Evolutionary conservation across 345 rosid species (phyloP).

Genomic region (Cochlearia excelsa): DNA sequence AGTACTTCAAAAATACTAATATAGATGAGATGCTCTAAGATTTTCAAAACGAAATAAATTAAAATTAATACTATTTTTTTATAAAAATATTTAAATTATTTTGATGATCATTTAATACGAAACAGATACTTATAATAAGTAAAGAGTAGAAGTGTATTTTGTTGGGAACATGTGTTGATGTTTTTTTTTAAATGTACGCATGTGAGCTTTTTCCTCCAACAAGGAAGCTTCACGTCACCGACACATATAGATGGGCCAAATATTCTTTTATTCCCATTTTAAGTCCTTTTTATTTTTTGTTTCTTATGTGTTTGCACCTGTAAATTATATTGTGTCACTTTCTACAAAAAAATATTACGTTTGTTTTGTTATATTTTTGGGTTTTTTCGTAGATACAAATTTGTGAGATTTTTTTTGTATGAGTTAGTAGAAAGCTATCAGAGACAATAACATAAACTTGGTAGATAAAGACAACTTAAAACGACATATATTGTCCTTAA

Average conservation of each 20-base stretch:
- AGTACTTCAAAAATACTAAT: too few relatives aligned
- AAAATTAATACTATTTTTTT: background rate
- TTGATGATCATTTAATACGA: conserved; percentile 7
- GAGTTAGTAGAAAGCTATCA: background rate
- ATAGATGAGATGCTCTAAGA: conserved; percentile 17
- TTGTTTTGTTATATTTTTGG: background rate
- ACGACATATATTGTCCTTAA: conserved; percentile 24
- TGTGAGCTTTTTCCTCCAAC: conserved; percentile 28
- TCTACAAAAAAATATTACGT: background rate
- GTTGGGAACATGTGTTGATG: conserved; percentile 32
- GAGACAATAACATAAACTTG: conserved; percentile 2
- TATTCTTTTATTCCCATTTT: conserved; percentile 16
- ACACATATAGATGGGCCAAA: conserved; percentile 8
- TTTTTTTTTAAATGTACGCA: conserved; percentile 29
- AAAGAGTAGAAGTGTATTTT: conserved; percentile 1
- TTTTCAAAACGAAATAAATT: conserved; percentile 14
- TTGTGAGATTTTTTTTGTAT: background rate
- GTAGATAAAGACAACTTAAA: conserved; percentile 3
- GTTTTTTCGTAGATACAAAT: conserved; percentile 2
- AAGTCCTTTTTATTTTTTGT: conserved; percentile 14
- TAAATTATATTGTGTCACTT: background rate
- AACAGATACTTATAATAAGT: background rate
- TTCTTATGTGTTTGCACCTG: conserved; percentile 3
- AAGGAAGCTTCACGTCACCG: conserved; percentile 38
- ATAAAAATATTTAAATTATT: too few relatives aligned